A percentile compares a stretch with the other conserved stretches of the same genome.
Conservation (phyloP, 768 basidiomycete species). For the Tricholoma hemisulphureum region DNA sequence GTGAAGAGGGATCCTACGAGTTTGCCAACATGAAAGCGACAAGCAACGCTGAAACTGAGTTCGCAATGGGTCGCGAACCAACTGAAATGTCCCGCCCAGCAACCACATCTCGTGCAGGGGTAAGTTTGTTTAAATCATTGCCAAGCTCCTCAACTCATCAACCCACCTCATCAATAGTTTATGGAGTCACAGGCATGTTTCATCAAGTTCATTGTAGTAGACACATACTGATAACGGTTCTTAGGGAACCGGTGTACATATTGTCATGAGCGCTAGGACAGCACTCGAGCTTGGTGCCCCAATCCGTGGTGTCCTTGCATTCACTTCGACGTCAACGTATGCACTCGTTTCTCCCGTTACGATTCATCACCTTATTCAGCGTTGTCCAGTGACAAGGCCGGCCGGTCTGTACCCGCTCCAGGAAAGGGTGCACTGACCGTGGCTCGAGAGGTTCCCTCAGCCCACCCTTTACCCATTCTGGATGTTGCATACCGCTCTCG, state of each 20-base stretch:
- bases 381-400: conserved; percentile 85
- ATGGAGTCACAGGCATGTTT: conserved; percentile 79
- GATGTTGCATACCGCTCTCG: conserved; percentile 87
- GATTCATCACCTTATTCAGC: conserved; percentile 1
- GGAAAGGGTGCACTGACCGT: conserved; percentile 90
- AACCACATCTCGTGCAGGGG: conserved; percentile 92
- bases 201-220: neutral
- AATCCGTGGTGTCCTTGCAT: conserved; percentile 90
- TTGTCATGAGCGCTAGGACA: conserved; percentile 96
- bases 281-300: conserved; percentile 92
- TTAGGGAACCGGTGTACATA: conserved; percentile 88
- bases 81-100: conserved; percentile 99
- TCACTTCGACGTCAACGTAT: conserved; percentile 94
- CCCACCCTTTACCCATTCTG: conserved; percentile 77
- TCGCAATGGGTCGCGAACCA: conserved; percentile 98
- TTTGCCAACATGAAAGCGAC: conserved; percentile 99
- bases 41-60: conserved; percentile 93
- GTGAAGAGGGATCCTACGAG: conserved; percentile 97
- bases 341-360: conserved; percentile 26
- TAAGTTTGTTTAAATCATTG: conserved; percentile 37
- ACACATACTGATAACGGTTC: neutral
- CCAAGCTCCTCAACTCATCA: conserved; percentile 4
- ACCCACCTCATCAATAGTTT: conserved; percentile 46
- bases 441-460: conserved; percentile 80
- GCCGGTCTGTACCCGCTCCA: conserved; percentile 95